Evolutionary conservation across 2,329 filamentous ascomycete genomes (phyloP), one percentile per base, ranked within the genome.

Genomic region (Hypomyces rosellus): DNA sequence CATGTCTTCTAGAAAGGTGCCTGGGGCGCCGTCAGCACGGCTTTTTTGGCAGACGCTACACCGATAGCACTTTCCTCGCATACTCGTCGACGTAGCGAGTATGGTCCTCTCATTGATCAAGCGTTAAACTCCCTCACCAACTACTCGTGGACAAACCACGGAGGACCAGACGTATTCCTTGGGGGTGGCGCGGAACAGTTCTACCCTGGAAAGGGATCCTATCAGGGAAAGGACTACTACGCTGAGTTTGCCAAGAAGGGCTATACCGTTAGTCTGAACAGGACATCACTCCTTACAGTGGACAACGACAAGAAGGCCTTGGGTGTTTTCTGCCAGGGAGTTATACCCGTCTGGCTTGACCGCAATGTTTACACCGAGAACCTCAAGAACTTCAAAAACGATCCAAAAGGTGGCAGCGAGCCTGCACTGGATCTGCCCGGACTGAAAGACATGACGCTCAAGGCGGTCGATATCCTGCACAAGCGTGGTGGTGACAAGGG

Each of bases 391-490:
- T 76, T 85, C 55, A 77, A 78, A 51, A 88, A 91, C 66, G 77
- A 85, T 59, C 88, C 89, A 1, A 74, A 79, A 11, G 88, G 88
- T 46, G 76, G 76, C 54, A 74, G 77, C 39, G 73, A 71, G 14
- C 73, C 85, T 38, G 88, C 88, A 5, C 74, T 78, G 7, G 88
- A 93, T 62, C 81, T 92, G 25, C 89, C 89, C 1, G 89, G 89
- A 4, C 81, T 93, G 46, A 92, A 89, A 70, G 87, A 93, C 41
- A 95, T 95, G 89, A 91, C 89, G 0, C 74, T 91, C 59, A 95
- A 95, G 74, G 88, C 88, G 20, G 79, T 93, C 45, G 87, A 92
- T 52, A 82, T 92, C 48, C 79, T 93, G n/a, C 71, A 85, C 65
- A 75, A 75, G 37, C 77, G 81, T 52, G 81, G 83, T 25, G 77